phyloP scores from a whole-genome alignment of 1,284 basidiomycete genomes.

The Cutaneotrichosporon daszewskae region DNA sequence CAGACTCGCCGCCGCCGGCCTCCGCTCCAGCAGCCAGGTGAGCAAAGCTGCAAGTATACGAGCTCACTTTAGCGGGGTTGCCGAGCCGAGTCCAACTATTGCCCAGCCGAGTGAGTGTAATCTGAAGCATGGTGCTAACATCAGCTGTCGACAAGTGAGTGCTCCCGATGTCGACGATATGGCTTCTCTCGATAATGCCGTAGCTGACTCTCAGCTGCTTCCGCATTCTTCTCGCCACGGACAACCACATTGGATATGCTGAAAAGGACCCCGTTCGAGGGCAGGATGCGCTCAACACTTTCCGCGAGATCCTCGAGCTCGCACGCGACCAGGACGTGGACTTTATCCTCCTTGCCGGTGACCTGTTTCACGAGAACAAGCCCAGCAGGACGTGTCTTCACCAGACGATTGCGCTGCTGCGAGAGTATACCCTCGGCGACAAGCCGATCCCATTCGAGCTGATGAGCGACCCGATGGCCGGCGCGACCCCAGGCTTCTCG shows the following conservation, averaged over 20 bases:
- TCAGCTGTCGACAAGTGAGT: constrained; percentile 9
- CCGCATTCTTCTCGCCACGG: constrained; percentile 76
- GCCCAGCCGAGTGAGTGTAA: constrained; percentile 10
- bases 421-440: constrained; percentile 85
- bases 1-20: too few relatives aligned
- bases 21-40: too few relatives aligned
- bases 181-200: background rate
- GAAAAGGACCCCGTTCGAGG: constrained; percentile 93
- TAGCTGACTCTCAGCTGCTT: background rate
- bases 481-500: constrained; percentile 76
- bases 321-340: constrained; percentile 87
- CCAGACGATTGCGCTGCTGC: constrained; percentile 77
- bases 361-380: constrained; percentile 96
- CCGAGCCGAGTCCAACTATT: constrained; percentile 30
- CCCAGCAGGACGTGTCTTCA: constrained; percentile 86
- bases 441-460: constrained; percentile 82
- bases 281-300: constrained; percentile 91
- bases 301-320: constrained; percentile 85
- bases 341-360: constrained; percentile 88
- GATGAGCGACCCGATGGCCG: constrained; percentile 85
- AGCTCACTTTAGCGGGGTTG: too few relatives aligned
- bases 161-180: too few relatives aligned
- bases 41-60: too few relatives aligned
- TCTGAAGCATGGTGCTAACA: background rate
- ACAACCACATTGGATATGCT: constrained; percentile 92